Base-by-base conservation (phyloP, 208 protist species). In the Blastocrithidia nonstop region DNA sequence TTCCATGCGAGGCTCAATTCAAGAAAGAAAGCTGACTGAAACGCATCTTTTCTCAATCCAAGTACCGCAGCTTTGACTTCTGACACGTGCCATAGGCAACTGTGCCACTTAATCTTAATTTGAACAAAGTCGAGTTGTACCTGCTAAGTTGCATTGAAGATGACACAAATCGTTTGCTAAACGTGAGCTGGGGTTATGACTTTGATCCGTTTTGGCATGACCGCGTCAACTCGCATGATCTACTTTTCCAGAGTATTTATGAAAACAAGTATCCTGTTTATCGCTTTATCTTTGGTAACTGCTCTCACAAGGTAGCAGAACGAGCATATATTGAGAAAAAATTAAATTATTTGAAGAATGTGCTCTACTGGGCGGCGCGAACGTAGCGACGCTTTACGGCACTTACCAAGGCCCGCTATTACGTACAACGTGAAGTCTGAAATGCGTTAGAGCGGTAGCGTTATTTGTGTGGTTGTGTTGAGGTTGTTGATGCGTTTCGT, bases 121-220 rank as follows among this genome's bases (percentile, higher is more conserved):
- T 93, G 23, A 75, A 63, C 31, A 25, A 56, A 20, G 63, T 76
- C 23, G 84, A 89, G 59, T 42, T 45, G 27, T 93, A 89, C 48
- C 71, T 93, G 16, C 61, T 93, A 45, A 86, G 73, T 57, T 59
- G 60, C 54, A 67, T 93, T 15, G 70, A 84, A 54, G 67, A 93
- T 59, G 84, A 93, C 51, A 84, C 77, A 20, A 57, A 76, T 11
- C 75, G 80, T 11, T 62, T 93, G 33, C 39, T 87, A 51, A 45
- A 84, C 39, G 28, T 93, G 13, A 64, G 55, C 61, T 93, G 83
- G 83, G 77, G 71, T 35, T 75, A 75, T 29, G 84, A 89, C 57
- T 93, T 93, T 50, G 84, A 93, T 60, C 61, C 79, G 13, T 93
- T 88, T 66, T 93, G 84, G 84, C 53, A 57, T 23, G 84, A 93